Evolutionary conservation across 2,329 filamentous ascomycete genomes (phyloP), one percentile per base, ranked within the genome.

Genomic region (Penicillium sp.): DNA sequence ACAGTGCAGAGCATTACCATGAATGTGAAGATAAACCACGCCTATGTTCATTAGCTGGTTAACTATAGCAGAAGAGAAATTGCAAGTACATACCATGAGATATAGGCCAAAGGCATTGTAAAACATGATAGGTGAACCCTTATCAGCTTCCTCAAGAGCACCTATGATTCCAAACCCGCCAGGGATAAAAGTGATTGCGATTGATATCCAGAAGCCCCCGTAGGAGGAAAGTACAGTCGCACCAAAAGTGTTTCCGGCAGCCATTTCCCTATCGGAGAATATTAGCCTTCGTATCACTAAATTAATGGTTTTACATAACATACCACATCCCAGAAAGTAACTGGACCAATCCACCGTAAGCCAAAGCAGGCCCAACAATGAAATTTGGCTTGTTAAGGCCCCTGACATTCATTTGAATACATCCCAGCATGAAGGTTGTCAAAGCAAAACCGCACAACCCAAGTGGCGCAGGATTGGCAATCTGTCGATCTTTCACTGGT

Each of bases 21-120:
- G 53, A 86, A 88, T 38, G 90, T 93, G 81, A 93, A 93, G 78
- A 93, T 91, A 80, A 91, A 92, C 91, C 91, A 93, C 75, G 88
- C 83, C 79, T 81, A 62, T 3, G 47, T 3, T 2, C 24, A 42
- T 68, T 59, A 61, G 38, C 28, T 19, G 35, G 8, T 3, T 19
- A 0, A 10, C 10, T 17, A 6, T 53, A 58, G 7, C 13, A n/a
- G 15, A 19, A 19, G 15, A 17, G 22, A 24, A 6, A 33, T 2
- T 40, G 51, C 54, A 8, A 60, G 47, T 40, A 68, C 76, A 62
- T 70, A 82, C 82, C 61, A 85, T 87, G 56, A 93, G 80, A 82
- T 89, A 92, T 73, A 92, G 86, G 28, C 86, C 89, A 55, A 92
- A 79, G 0, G 86, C 86, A 30, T 88, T 86, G 54, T 83, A 75